Base-by-base conservation (phyloP, 352 stramenopile species). In the Phytophthora chlamydospora region DNA sequence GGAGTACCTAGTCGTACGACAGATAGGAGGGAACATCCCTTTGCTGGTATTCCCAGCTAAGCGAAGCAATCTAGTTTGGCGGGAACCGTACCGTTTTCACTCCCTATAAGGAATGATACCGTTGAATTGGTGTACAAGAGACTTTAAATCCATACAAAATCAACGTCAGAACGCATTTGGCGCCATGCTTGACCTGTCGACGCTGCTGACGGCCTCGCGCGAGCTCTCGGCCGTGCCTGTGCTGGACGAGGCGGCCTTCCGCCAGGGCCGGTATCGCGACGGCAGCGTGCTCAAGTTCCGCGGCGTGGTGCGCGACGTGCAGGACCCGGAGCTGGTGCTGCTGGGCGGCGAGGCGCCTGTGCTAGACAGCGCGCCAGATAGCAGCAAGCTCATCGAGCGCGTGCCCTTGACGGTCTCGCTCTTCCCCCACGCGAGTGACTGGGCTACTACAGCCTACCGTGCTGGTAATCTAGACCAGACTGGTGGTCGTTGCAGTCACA, bases 311-410 rank as follows among this genome's bases (percentile, higher is more conserved):
- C 66, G 76, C 43, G 82, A 91, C 57, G 78, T 93, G 50, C 76
- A 84, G 33, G 82, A 91, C 64, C 82, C 84, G 4, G 84, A 93
- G 63, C 56, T 93, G 12, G 81, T 93, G 44, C 42, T 83, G 41
- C 48, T 90, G 16, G 49, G 34, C 2, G 51, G 48, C 24, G 48
- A 62, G 9, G 19, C 46, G 13, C 33, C 34, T 5, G 17, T 34
- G 14, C 39, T 45, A 6, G 55, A 52, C 58, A 13, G 42, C 48
- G 31, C 44, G 43, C 12, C 35, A 56, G 31, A 24, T 24, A 24
- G 21, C 21, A 24, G 3, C 21, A 49, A 75, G 19, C 66, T 91
- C 21, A 63, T 89, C 14, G 84, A 93, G 69, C 82, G 84, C 19
- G 53, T 91, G 29, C 78, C 75, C 4, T 60, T 91, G 14, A 80